Base-by-base conservation (phyloP, 805 yeast genomes). In the Lachancea thermotolerans region DNA sequence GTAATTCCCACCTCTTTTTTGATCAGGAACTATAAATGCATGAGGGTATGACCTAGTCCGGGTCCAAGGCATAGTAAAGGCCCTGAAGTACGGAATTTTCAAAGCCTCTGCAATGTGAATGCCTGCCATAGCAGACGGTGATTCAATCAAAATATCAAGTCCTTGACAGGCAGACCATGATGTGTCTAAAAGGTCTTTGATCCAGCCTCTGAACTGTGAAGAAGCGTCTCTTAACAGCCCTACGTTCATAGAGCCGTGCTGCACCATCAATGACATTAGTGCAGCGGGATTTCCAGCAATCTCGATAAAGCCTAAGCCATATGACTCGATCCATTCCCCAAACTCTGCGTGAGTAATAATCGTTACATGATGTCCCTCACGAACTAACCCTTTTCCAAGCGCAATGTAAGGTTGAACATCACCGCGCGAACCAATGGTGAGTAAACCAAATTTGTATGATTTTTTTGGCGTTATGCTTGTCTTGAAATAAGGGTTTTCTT, bases 41-140 rank as follows among this genome's bases (percentile, higher is more conserved):
- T 91, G 97, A 1, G 97, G 97, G 60, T 91, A 91, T 0, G 96
- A 95, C 53, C 95, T 73, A 0, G 98, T 90, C 49, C 95, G 69
- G 0, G 97, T 87, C 98, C 98, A 91, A 0, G 98, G 98, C 98
- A 91, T 91, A 0, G 98, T 91, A 60, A 91, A 91, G 0, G 97
- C 97, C 56, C 97, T 73, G 69, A 86, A 85, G 60, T 91, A 91
- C 0, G 98, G 95, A 46, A 91, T 84, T 16, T 80, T 78, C 47
- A 91, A 65, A 1, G 95, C 95, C 62, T 91, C 98, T 2, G 98
- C 96, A 46, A 91, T 85, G 57, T 91, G 98, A 39, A 90, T 77
- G 9, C 98, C 98, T 12, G 85, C 90, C 90, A 91, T 89, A 0
- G 96, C 91, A 1, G 95, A 84, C 0, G 98, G 98, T n/a, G 95